A percentile compares a stretch with the other conserved stretches of the same genome.
Conservation (phyloP, 176 grass and related monocot genomes). For the Oryza longistaminata region DNA sequence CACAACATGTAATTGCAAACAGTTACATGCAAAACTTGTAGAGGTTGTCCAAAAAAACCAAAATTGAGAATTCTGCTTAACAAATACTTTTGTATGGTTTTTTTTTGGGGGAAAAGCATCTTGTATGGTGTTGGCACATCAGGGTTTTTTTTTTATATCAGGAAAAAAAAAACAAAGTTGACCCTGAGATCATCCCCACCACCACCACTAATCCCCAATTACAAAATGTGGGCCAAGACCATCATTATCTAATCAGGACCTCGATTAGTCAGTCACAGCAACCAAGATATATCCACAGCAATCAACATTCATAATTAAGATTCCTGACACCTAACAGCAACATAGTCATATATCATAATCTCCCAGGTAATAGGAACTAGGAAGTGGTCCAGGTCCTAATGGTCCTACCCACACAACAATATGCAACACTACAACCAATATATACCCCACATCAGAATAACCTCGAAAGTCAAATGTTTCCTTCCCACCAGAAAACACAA, state of each 20-base stretch:
- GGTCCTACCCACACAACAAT: background rate
- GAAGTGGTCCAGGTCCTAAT: background rate
- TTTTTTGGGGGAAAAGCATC: background rate
- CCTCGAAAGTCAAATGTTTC: background rate
- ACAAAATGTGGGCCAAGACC: background rate
- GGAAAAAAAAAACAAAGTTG: background rate
- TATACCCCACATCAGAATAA: background rate
- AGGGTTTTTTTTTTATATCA: background rate
- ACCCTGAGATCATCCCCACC: background rate
- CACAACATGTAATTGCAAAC: background rate
- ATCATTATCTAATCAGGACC: background rate
- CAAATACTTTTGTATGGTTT: background rate
- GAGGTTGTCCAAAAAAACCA: background rate
- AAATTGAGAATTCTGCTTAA: background rate
- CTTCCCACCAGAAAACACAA: too few species aligned
- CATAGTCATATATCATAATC: background rate
- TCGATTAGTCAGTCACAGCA: too few species aligned
- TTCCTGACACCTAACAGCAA: background rate
- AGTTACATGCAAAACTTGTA: background rate
- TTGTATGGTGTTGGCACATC: background rate
- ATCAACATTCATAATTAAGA: constrained; percentile 6
- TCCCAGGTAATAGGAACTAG: background rate
- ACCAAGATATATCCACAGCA: background rate
- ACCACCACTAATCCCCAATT: background rate
- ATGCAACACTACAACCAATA: background rate